Conservation (phyloP, 2,329 filamentous ascomycete genomes). For the Stemphylium lycopersici region DNA sequence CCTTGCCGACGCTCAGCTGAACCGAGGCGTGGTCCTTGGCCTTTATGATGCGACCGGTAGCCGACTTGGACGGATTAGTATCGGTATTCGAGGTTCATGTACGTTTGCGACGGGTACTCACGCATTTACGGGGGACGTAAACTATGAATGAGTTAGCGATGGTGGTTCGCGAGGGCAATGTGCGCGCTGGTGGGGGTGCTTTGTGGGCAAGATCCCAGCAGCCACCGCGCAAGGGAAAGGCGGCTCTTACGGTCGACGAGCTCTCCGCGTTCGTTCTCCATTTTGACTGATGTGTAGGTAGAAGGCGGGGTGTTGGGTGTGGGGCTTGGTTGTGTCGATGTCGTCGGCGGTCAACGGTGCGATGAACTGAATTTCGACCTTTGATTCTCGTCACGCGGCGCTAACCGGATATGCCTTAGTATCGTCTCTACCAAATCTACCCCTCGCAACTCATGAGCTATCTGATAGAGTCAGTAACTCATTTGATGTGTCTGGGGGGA, state of each 20-base stretch:
- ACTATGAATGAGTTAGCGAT: conserved; percentile 31
- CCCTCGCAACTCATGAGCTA: not conserved
- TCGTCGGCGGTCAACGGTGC: conserved; percentile 17
- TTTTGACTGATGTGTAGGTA: conserved; percentile 61
- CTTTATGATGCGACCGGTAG: conserved; percentile 92
- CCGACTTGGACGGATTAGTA: conserved; percentile 35
- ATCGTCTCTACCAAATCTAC: not conserved
- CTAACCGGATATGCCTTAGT: not conserved
- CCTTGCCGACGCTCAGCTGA: conserved; percentile 96
- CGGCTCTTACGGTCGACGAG: conserved; percentile 78
- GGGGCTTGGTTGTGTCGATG: conserved; percentile 37
- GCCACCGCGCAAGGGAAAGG: not conserved
- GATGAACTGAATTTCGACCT: conserved; percentile 26
- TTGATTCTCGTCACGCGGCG: conserved; percentile 8
- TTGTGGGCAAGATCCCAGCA: not conserved
- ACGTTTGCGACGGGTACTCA: conserved; percentile 22
- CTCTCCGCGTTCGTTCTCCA: conserved; percentile 99
- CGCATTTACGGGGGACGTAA: conserved; percentile 52
- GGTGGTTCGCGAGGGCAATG: not conserved
- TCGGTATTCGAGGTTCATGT: conserved; percentile 15
- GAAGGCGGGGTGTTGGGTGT: conserved; percentile 32
- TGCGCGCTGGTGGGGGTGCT: conserved; percentile 57
- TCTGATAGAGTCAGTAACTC: not conserved
- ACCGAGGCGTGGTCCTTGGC: conserved; percentile 99
- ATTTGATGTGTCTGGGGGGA: not conserved